These are phyloP conservation scores for Pythium biforme DNA, from an alignment of 352 stramenopile species.

Conservation along the genomic window DNA sequence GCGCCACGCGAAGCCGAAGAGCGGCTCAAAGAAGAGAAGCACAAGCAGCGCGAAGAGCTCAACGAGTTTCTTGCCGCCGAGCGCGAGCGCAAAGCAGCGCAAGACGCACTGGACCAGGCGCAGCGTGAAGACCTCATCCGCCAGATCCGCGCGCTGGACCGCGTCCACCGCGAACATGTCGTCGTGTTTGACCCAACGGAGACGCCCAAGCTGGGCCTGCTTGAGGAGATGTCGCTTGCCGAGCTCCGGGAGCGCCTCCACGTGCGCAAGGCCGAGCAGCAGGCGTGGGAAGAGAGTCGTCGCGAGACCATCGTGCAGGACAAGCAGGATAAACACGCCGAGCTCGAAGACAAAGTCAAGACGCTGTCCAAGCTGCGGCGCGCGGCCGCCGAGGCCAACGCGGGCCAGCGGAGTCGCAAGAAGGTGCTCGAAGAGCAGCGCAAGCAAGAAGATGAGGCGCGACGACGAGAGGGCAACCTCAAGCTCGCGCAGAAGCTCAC, in stretches of 20 bases:
- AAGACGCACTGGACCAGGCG: conserved; percentile 68
- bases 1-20: conserved; percentile 78
- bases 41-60: conserved; percentile 57
- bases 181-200: conserved; percentile 90
- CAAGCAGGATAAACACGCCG: conserved; percentile 78
- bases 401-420: conserved; percentile 44
- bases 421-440: conserved; percentile 55
- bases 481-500: conserved; percentile 76
- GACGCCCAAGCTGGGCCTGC: conserved; percentile 77
- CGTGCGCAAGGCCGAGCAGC: conserved; percentile 70
- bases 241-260: conserved; percentile 84
- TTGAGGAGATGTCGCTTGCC: conserved; percentile 92
- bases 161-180: conserved; percentile 77
- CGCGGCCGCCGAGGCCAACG: conserved; percentile 66
- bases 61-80: conserved; percentile 64
- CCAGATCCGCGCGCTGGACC: conserved; percentile 79
- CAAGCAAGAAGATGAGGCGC: conserved; percentile 55
- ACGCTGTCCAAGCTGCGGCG: conserved; percentile 71
- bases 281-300: conserved; percentile 62
- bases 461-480: conserved; percentile 59
- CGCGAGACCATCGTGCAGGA: conserved; percentile 66
- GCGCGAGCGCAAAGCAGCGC: conserved; percentile 48
- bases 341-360: conserved; percentile 71
- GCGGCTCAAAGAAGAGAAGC: conserved; percentile 57
- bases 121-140: conserved; percentile 85